These are phyloP conservation scores for Pichia sp. DNA, from an alignment of 1,139 yeast species.

Conservation along the genomic window DNA sequence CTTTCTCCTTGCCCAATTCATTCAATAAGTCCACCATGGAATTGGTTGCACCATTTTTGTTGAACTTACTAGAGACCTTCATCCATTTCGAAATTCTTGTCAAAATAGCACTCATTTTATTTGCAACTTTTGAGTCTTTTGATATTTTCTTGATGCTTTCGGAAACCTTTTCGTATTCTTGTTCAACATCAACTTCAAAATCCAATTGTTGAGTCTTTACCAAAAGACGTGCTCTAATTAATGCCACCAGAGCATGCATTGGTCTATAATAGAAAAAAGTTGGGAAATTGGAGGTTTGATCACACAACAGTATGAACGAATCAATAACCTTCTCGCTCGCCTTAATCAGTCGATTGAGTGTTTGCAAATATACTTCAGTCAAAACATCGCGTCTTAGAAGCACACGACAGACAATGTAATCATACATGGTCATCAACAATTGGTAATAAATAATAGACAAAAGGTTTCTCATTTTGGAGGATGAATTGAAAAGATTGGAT, in stretches of 20 bases:
- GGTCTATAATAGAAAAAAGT: slow-evolving; percentile 55
- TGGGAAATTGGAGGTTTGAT: slow-evolving; percentile 42
- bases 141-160: slow-evolving; percentile 25
- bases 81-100: slow-evolving; percentile 47
- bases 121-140: slow-evolving; percentile 38
- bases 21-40: slow-evolving; percentile 42
- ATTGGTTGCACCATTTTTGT: slow-evolving; percentile 34
- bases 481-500: slow-evolving; percentile 33
- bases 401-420: slow-evolving; percentile 40
- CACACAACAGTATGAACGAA: slow-evolving; percentile 41
- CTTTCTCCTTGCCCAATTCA: slow-evolving; percentile 43
- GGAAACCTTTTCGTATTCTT: slow-evolving; percentile 35
- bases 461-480: slow-evolving; percentile 35
- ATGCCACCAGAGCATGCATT: slow-evolving; percentile 48
- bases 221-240: slow-evolving; percentile 43
- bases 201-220: slow-evolving; percentile 39
- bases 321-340: slow-evolving; percentile 44
- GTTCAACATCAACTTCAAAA: slow-evolving; percentile 37
- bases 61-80: slow-evolving; percentile 38
- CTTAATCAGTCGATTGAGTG: slow-evolving; percentile 39
- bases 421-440: slow-evolving; percentile 45
- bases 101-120: slow-evolving; percentile 42
- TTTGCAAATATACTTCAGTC: slow-evolving; percentile 35
- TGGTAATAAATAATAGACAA: slow-evolving; percentile 44
- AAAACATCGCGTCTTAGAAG: slow-evolving; percentile 29